A percentile compares a stretch with the other conserved stretches of the same genome.
These are phyloP conservation scores for Malassezia psittaci DNA, from an alignment of 1,284 basidiomycete genomes.

Conservation along the genomic window DNA sequence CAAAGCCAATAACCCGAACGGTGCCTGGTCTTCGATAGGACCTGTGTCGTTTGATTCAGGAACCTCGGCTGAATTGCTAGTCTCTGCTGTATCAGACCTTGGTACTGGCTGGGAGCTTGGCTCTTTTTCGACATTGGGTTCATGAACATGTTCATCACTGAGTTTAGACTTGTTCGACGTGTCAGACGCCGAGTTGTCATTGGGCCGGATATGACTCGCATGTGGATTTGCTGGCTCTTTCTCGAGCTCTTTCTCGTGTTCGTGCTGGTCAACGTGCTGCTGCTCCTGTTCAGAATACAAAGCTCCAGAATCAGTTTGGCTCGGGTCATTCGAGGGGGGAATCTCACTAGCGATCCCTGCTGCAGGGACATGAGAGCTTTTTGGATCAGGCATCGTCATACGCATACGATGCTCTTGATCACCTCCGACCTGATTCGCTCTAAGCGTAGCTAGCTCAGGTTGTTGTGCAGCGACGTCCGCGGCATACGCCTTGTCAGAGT, in stretches of 20 bases:
- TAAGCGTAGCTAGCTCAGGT: conserved; percentile 35
- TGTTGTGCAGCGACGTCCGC: conserved; percentile 20
- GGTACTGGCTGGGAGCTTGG: too few species aligned
- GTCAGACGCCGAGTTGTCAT: too few species aligned
- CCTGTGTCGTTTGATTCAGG: not conserved
- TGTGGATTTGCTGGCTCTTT: too few species aligned
- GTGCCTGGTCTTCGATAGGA: conserved; percentile 13
- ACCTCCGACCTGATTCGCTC: conserved; percentile 28
- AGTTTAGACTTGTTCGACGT: too few species aligned
- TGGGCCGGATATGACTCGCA: too few species aligned
- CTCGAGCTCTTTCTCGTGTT: too few species aligned
- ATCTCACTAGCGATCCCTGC: conserved; percentile 21
- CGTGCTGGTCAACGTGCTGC: too few species aligned
- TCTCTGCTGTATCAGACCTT: not conserved
- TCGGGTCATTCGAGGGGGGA: too few species aligned
- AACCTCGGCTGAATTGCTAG: not conserved
- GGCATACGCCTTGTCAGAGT: conserved; percentile 35
- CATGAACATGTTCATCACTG: too few species aligned
- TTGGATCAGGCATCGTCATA: conserved; percentile 48
- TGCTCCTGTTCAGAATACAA: too few species aligned
- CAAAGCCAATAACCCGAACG: conserved; percentile 82
- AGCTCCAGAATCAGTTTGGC: too few species aligned
- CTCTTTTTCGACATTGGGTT: too few species aligned
- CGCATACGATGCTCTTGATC: conserved; percentile 26
- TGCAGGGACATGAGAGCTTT: conserved; percentile 41